These are phyloP conservation scores for Acrocalymma vagum DNA, from an alignment of 2,329 filamentous ascomycete species.

Conservation along the genomic window DNA sequence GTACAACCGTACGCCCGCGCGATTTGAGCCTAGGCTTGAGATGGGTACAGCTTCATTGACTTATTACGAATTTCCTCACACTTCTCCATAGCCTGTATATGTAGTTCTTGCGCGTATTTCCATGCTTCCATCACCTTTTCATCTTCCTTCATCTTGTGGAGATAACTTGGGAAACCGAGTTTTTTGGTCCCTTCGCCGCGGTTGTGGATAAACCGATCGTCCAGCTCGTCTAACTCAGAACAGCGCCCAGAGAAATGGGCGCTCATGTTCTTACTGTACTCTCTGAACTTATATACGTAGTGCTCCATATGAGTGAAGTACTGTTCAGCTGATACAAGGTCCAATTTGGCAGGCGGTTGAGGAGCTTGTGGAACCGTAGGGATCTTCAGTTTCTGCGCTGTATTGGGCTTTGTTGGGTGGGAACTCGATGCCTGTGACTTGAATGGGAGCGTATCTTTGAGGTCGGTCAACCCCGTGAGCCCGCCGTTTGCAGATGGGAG, in stretches of 20 bases:
- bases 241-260: constrained; percentile 64
- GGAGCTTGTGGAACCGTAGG: constrained; percentile 63
- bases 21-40: constrained; percentile 7
- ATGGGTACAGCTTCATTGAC: constrained; percentile 35
- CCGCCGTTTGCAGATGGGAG: constrained; percentile 55
- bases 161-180: constrained; percentile 66
- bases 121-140: constrained; percentile 69
- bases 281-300: constrained; percentile 66
- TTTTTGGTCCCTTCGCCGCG: constrained; percentile 58
- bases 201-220: constrained; percentile 59
- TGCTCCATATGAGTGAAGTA: constrained; percentile 63
- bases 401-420: constrained; percentile 51
- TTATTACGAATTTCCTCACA: constrained; percentile 43
- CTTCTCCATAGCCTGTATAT: constrained; percentile 62
- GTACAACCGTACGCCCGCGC: constrained; percentile 5
- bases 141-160: constrained; percentile 70
- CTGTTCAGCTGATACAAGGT: constrained; percentile 57
- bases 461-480: constrained; percentile 61
- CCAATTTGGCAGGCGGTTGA: constrained; percentile 51
- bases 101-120: constrained; percentile 66
- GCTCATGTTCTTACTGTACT: constrained; percentile 64
- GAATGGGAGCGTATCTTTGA: constrained; percentile 66
- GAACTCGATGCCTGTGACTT: constrained; percentile 60
- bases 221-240: constrained; percentile 53
- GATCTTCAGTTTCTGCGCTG: constrained; percentile 53